Percentiles rank a stretch among this genome's conserved stretches.
phyloP scores from a whole-genome alignment of 495 filamentous ascomycete genomes.

The Xeromyces bisporus region DNA sequence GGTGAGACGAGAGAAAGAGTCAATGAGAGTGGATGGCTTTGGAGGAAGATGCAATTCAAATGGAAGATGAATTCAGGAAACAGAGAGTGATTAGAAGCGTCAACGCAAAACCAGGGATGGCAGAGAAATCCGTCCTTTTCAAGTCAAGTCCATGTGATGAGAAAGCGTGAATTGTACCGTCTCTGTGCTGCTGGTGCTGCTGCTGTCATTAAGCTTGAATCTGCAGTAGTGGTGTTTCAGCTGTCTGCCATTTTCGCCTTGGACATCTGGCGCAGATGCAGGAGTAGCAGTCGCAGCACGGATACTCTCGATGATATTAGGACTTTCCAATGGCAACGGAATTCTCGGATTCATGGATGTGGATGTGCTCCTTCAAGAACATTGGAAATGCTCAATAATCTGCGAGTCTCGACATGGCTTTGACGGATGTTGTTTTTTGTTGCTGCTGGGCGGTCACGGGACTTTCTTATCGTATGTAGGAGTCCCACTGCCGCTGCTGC shows the following conservation, averaged over 20 bases:
- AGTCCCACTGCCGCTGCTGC: no score
- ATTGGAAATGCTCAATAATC: no score
- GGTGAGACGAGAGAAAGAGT: background rate
- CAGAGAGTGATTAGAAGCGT: background rate
- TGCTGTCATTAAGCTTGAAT: background rate
- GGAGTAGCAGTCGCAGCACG: conserved; percentile 2
- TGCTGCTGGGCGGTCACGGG: no score
- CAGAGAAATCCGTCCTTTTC: background rate
- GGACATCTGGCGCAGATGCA: background rate
- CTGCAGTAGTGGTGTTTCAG: background rate
- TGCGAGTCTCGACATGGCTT: no score
- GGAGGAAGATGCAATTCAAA: background rate
- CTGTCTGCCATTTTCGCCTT: background rate
- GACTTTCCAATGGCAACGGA: no score
- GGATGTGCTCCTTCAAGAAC: no score
- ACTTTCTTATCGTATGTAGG: no score
- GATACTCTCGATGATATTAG: no score
- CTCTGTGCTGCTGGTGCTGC: background rate
- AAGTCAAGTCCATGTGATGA: background rate
- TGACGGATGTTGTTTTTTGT: no score
- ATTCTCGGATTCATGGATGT: no score
- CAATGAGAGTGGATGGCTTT: background rate
- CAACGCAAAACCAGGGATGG: background rate
- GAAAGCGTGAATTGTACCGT: background rate
- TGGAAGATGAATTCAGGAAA: background rate